Evolutionary conservation across 1,139 yeast genomes (phyloP).

Genomic region (Blastobotrys niveus): DNA sequence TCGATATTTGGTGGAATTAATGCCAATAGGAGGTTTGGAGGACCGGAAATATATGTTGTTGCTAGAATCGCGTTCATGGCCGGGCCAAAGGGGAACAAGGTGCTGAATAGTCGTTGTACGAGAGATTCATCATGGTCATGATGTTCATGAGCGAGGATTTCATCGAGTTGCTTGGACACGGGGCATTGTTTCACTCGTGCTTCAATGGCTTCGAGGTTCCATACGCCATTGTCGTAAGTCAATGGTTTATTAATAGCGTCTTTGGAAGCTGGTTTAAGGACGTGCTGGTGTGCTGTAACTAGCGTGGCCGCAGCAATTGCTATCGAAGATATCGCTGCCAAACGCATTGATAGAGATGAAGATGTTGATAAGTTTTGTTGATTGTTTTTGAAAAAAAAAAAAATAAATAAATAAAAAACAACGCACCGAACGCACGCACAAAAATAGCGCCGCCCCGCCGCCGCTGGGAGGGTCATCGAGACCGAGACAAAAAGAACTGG

Average conservation of each 20-base stretch:
- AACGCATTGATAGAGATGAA: too few relatives aligned
- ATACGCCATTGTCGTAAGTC: slow-evolving; percentile 37
- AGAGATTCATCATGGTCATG: slow-evolving; percentile 27
- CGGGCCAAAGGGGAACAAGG: slow-evolving; percentile 50
- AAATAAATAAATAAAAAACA: too few relatives aligned
- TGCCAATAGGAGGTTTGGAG: slow-evolving; percentile 52
- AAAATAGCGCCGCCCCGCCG: not conserved
- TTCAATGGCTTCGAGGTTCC: slow-evolving; percentile 35
- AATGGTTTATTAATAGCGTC: slow-evolving; percentile 13
- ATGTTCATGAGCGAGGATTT: slow-evolving; percentile 21
- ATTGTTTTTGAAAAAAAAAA: too few relatives aligned
- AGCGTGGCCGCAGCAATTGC: too few relatives aligned
- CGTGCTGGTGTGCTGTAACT: slow-evolving; percentile 2
- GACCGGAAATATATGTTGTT: slow-evolving; percentile 54
- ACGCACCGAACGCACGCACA: not conserved
- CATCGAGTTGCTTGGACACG: slow-evolving; percentile 37
- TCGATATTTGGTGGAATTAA: slow-evolving; percentile 47
- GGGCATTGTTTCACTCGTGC: slow-evolving; percentile 30
- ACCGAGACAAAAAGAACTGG: not conserved
- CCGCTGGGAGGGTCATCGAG: not conserved
- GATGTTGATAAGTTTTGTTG: not conserved
- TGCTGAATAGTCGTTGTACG: slow-evolving; percentile 25
- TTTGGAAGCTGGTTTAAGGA: not conserved
- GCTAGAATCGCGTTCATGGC: slow-evolving; percentile 56
- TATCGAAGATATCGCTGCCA: too few relatives aligned